Evolutionary conservation across 192 early-diverging fungal species (phyloP).

Genomic region (Coemansia sp.): DNA sequence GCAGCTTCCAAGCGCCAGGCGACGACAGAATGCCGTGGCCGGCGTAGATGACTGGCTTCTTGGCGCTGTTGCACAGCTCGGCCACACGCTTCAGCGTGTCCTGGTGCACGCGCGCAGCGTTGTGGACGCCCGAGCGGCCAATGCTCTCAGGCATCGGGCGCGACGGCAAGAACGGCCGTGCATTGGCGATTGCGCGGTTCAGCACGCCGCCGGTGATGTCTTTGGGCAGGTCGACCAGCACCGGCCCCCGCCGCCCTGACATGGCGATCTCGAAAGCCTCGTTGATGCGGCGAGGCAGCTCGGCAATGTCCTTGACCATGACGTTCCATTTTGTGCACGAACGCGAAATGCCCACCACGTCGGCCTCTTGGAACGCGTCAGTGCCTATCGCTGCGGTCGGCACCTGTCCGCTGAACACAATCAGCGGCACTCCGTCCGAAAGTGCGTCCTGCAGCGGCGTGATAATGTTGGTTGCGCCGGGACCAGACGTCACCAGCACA

Average conservation of each 20-base stretch:
- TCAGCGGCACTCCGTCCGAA: slow-evolving; percentile 90
- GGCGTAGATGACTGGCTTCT: slow-evolving; percentile 92
- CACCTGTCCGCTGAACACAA: slow-evolving; percentile 96
- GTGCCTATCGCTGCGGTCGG: slow-evolving; percentile 85
- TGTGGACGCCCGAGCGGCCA: slow-evolving; percentile 53
- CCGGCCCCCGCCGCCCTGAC: slow-evolving; percentile 92
- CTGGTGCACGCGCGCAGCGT: slow-evolving; percentile 54
- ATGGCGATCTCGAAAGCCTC: slow-evolving; percentile 98
- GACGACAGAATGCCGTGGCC: slow-evolving; percentile 86
- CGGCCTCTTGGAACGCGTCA: slow-evolving; percentile 99
- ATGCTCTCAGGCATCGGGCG: slow-evolving; percentile 62
- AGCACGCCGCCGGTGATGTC: slow-evolving; percentile 92
- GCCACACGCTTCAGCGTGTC: slow-evolving; percentile 70
- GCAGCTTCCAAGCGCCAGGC: slow-evolving; percentile 76
- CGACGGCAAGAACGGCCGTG: slow-evolving; percentile 67
- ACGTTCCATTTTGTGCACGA: slow-evolving; percentile 99
- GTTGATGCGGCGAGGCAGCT: slow-evolving; percentile 95
- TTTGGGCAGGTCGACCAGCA: slow-evolving; percentile 97
- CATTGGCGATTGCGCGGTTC: slow-evolving; percentile 75
- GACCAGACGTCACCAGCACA: slow-evolving; percentile 86
- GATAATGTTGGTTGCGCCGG: slow-evolving; percentile 96
- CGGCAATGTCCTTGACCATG: slow-evolving; percentile 94
- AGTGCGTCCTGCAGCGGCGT: slow-evolving; percentile 98
- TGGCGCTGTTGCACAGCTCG: slow-evolving; percentile 81
- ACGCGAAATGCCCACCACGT: slow-evolving; percentile 92